phyloP scores from a whole-genome alignment of 2,329 filamentous ascomycete genomes.

The Colletotrichum spinosum region DNA sequence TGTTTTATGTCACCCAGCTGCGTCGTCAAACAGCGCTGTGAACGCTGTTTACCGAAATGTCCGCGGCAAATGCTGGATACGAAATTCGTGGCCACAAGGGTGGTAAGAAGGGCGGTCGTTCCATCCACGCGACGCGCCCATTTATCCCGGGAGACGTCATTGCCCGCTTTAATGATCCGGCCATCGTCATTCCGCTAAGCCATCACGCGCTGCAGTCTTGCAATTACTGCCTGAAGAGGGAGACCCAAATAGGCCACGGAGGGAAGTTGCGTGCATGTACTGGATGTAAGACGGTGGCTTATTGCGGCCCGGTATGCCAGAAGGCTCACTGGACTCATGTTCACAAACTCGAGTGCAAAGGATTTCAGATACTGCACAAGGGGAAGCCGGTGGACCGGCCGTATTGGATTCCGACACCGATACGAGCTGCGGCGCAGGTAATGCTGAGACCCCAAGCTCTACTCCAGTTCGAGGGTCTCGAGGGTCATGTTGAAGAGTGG shows the following conservation, averaged over 20 bases:
- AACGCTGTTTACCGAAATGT: background rate
- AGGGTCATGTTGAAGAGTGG: conserved; percentile 59
- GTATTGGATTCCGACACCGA: conserved; percentile 62
- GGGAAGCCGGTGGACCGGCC: conserved; percentile 49
- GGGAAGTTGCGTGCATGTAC: conserved; percentile 53
- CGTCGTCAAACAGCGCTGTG: background rate
- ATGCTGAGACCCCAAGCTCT: conserved; percentile 53
- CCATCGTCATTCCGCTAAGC: conserved; percentile 61
- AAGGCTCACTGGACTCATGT: conserved; percentile 62
- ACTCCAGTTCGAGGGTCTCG: conserved; percentile 52
- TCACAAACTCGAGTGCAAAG: conserved; percentile 67
- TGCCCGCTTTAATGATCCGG: conserved; percentile 53
- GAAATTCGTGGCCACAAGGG: conserved; percentile 30
- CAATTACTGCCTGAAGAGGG: conserved; percentile 58
- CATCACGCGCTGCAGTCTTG: conserved; percentile 57
- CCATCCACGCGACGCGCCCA: conserved; percentile 55
- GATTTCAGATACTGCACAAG: conserved; percentile 48
- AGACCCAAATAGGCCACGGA: conserved; percentile 31
- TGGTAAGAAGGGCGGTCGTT: conserved; percentile 54
- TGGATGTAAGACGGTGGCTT: conserved; percentile 63
- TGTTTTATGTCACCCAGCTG: background rate
- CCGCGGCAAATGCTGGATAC: conserved; percentile 8
- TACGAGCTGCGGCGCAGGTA: conserved; percentile 65
- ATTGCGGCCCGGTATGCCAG: conserved; percentile 68
- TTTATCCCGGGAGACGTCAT: conserved; percentile 60